These are phyloP conservation scores for Solanum chmielewskii DNA, from an alignment of 257 asterid genomes.

Conservation along the genomic window DNA sequence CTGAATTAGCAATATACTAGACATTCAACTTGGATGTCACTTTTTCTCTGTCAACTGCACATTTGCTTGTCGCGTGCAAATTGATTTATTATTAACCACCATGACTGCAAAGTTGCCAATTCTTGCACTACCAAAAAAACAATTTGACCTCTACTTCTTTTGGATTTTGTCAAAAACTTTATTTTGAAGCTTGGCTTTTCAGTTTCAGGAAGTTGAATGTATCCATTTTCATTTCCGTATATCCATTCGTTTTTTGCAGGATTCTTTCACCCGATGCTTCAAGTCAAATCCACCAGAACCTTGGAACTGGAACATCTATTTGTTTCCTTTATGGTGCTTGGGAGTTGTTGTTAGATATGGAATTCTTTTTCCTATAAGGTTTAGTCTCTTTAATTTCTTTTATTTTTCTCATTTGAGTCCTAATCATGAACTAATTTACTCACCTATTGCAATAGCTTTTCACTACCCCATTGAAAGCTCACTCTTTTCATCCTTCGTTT, in stretches of 20 bases:
- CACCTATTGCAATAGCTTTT: background rate
- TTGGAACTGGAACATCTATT: slow-evolving; percentile 89
- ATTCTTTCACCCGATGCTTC: slow-evolving; percentile 92
- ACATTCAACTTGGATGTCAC: background rate
- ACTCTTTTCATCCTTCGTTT: background rate
- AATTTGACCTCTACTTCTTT: background rate
- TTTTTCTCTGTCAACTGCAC: background rate
- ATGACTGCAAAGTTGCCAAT: background rate
- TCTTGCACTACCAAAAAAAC: background rate
- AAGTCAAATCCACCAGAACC: slow-evolving; percentile 97
- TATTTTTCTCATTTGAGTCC: background rate
- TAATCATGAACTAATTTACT: background rate
- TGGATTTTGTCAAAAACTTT: background rate
- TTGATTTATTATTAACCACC: background rate
- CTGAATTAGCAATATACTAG: background rate
- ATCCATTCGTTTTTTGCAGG: slow-evolving; percentile 31
- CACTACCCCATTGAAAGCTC: background rate
- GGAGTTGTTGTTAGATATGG: slow-evolving; percentile 89
- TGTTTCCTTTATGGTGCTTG: slow-evolving; percentile 96
- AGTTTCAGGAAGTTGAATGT: background rate
- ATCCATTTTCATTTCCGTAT: background rate
- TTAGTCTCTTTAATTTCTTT: background rate
- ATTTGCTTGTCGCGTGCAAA: background rate
- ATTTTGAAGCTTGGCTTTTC: background rate
- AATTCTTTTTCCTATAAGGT: slow-evolving; percentile 82